phyloP scores from a whole-genome alignment of 2,329 filamentous ascomycete genomes.

The Cordyceps javanica region DNA sequence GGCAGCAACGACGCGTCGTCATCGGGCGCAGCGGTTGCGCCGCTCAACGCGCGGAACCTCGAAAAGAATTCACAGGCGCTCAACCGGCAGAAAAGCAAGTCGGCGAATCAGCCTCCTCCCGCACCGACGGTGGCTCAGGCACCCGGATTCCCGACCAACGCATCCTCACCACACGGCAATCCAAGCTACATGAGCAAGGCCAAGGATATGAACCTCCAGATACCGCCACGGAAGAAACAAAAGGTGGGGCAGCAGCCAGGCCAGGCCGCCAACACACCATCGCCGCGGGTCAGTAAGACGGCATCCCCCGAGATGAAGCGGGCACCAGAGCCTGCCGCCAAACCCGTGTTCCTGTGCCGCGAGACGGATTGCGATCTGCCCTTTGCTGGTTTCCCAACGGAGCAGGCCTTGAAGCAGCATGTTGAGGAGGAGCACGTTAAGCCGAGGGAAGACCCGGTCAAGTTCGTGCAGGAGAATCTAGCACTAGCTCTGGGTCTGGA shows the following conservation, averaged over 20 bases:
- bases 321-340: slow-evolving; percentile 28
- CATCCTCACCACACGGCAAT: slow-evolving; percentile 52
- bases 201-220: slow-evolving; percentile 47
- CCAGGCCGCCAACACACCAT: slow-evolving; percentile 35
- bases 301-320: slow-evolving; percentile 40
- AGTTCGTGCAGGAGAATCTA: slow-evolving; percentile 46
- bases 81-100: slow-evolving; percentile 40
- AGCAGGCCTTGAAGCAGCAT: slow-evolving; percentile 49
- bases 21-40: slow-evolving; percentile 17
- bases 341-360: slow-evolving; percentile 43
- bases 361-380: slow-evolving; percentile 50
- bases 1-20: slow-evolving; percentile 17
- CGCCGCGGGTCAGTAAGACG: slow-evolving; percentile 43
- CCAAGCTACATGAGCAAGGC: slow-evolving; percentile 49
- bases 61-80: slow-evolving; percentile 46
- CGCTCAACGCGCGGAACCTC: slow-evolving; percentile 42
- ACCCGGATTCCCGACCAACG: slow-evolving; percentile 47
- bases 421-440: slow-evolving; percentile 53
- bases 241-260: slow-evolving; percentile 39
- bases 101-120: slow-evolving; percentile 41
- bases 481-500: slow-evolving; percentile 46
- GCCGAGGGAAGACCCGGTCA: slow-evolving; percentile 48
- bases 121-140: slow-evolving; percentile 53
- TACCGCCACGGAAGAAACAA: slow-evolving; percentile 55
- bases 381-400: slow-evolving; percentile 42